A percentile compares a stretch with the other conserved stretches of the same genome.
These are phyloP conservation scores for Rhodotorula paludigena DNA, from an alignment of 768 basidiomycete species.

Conservation along the genomic window DNA sequence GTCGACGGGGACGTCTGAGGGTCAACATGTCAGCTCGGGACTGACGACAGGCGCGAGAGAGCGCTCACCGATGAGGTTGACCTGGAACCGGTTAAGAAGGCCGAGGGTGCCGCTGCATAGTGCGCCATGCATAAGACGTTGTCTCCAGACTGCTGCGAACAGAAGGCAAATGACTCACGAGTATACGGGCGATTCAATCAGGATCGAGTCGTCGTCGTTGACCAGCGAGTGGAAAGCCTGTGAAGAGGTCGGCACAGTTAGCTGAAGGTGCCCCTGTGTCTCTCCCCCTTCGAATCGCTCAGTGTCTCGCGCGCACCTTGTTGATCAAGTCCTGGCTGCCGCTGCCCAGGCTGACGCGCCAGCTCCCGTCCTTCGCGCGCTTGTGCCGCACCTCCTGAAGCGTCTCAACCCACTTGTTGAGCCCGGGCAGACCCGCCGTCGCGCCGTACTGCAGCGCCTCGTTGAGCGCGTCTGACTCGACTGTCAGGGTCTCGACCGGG, in stretches of 20 bases:
- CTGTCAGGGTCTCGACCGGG: slow-evolving; percentile 22
- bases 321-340: slow-evolving; percentile 71
- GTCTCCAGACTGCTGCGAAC: background rate
- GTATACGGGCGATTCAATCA: slow-evolving; percentile 79
- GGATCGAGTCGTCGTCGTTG: slow-evolving; percentile 70
- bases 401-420: slow-evolving; percentile 63
- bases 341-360: slow-evolving; percentile 69
- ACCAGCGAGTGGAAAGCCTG: slow-evolving; percentile 68
- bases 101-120: slow-evolving; percentile 49
- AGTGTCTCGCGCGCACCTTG: slow-evolving; percentile 57
- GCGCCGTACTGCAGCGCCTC: slow-evolving; percentile 71
- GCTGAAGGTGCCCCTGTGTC: too few species aligned
- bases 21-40: background rate
- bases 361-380: slow-evolving; percentile 54
- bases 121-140: slow-evolving; percentile 30
- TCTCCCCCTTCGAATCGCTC: background rate
- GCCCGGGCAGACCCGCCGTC: slow-evolving; percentile 62
- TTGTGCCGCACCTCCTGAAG: slow-evolving; percentile 69
- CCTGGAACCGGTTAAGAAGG: slow-evolving; percentile 42
- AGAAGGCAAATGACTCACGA: slow-evolving; percentile 24
- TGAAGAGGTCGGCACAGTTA: too few species aligned
- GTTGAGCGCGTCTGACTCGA: slow-evolving; percentile 54
- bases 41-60: background rate
- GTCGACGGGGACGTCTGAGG: slow-evolving; percentile 66
- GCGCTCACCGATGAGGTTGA: slow-evolving; percentile 46